These are phyloP conservation scores for Knufia petricola DNA, from an alignment of 2,329 filamentous ascomycete genomes.

Conservation along the genomic window DNA sequence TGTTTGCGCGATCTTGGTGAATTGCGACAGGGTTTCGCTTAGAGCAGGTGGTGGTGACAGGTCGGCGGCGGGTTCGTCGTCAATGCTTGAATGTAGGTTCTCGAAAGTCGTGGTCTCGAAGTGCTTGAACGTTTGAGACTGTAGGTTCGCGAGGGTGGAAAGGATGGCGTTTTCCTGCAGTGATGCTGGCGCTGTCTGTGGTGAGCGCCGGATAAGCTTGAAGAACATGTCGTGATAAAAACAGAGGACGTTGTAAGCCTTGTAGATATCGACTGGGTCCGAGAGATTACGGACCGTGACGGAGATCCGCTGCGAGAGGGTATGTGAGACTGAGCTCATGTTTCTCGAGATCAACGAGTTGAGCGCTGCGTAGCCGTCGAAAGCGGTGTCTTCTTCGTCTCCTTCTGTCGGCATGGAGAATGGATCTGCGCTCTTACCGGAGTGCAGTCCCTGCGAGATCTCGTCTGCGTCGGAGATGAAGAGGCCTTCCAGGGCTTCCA, in stretches of 20 bases:
- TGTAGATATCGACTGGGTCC: slow-evolving; percentile 79
- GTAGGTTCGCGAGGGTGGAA: slow-evolving; percentile 31
- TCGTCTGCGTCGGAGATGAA: slow-evolving; percentile 88
- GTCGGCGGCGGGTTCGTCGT: slow-evolving; percentile 10
- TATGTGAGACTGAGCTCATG: slow-evolving; percentile 66
- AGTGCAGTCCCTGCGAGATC: slow-evolving; percentile 70
- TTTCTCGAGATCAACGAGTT: slow-evolving; percentile 81
- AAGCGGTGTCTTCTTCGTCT: slow-evolving; percentile 46
- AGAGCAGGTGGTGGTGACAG: slow-evolving; percentile 18
- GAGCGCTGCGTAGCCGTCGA: slow-evolving; percentile 72
- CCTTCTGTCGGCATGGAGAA: slow-evolving; percentile 32
- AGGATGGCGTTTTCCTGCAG: slow-evolving; percentile 46
- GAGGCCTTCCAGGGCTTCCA: slow-evolving; percentile 80
- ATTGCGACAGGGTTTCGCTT: slow-evolving; percentile 15
- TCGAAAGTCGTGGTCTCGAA: slow-evolving; percentile 27
- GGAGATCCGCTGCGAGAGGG: slow-evolving; percentile 82
- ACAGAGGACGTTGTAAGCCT: slow-evolving; percentile 74
- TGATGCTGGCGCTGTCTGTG: slow-evolving; percentile 23
- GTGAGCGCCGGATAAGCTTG: slow-evolving; percentile 55
- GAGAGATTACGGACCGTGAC: slow-evolving; percentile 89
- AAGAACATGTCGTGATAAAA: slow-evolving; percentile 85
- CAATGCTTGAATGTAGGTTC: slow-evolving; percentile 9
- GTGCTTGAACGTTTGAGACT: slow-evolving; percentile 37
- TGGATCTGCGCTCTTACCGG: slow-evolving; percentile 70
- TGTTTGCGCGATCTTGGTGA: slow-evolving; percentile 43